phyloP scores from a whole-genome alignment of 768 basidiomycete genomes.

The Rhodocollybia butyracea region DNA sequence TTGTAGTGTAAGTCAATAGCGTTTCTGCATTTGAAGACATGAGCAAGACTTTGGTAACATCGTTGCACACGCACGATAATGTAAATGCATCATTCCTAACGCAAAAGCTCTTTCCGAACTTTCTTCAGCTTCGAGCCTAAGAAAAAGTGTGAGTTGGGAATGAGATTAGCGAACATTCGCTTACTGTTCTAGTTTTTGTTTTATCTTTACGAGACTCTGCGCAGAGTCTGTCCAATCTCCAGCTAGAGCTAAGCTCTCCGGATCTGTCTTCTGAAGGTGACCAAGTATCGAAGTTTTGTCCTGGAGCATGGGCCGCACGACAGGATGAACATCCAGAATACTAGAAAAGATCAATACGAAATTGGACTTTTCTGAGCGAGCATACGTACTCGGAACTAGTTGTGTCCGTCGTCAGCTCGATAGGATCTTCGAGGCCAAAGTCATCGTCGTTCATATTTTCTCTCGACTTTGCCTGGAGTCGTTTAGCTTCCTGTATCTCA shows the following conservation, averaged over 20 bases:
- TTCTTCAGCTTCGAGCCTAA: constrained; percentile 46
- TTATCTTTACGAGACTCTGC: constrained; percentile 48
- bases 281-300: constrained; percentile 62
- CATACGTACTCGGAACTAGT: constrained; percentile 31
- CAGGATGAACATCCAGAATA: constrained; percentile 31
- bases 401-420: constrained; percentile 33
- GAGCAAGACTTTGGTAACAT: not conserved
- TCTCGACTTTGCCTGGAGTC: constrained; percentile 73
- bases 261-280: constrained; percentile 70
- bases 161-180: constrained; percentile 12
- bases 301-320: constrained; percentile 36
- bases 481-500: constrained; percentile 83
- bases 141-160: constrained; percentile 2
- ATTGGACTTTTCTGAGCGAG: not conserved
- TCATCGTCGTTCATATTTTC: constrained; percentile 75
- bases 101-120: constrained; percentile 45
- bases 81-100: constrained; percentile 73
- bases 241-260: constrained; percentile 77
- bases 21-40: constrained; percentile 63
- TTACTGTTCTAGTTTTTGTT: constrained; percentile 52
- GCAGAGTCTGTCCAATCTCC: constrained; percentile 81
- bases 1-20: constrained; percentile 84
- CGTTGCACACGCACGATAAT: constrained; percentile 71
- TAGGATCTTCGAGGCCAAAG: constrained; percentile 73
- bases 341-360: constrained; percentile 19